These are phyloP conservation scores for Serendipita sp. DNA, from an alignment of 768 basidiomycete genomes.

Conservation along the genomic window DNA sequence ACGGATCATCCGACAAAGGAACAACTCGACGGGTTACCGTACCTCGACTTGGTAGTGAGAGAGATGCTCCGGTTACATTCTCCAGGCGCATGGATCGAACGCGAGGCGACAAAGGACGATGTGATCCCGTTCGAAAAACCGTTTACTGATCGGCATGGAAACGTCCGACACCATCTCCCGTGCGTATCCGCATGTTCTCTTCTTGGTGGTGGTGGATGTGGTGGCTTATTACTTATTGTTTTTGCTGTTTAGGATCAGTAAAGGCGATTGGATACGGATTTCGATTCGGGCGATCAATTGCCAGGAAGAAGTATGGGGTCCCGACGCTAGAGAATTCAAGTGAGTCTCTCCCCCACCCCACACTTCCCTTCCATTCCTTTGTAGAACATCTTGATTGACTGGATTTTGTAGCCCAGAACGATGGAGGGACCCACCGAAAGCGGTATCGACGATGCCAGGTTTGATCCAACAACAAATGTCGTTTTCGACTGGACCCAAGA, in stretches of 20 bases:
- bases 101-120: constrained; percentile 12
- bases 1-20: constrained; percentile 4
- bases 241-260: background rate
- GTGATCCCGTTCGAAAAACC: constrained; percentile 12
- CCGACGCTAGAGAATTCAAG: constrained; percentile 21
- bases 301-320: constrained; percentile 19
- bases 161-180: background rate
- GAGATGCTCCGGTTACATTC: constrained; percentile 14
- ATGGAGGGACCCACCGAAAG: background rate
- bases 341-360: constrained; percentile 10
- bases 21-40: constrained; percentile 10
- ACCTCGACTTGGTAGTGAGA: constrained; percentile 13
- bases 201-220: background rate
- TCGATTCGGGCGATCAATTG: constrained; percentile 18
- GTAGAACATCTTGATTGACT: background rate
- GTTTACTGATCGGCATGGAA: background rate
- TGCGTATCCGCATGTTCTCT: background rate
- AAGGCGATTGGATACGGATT: constrained; percentile 16
- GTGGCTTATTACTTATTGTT: constrained; percentile 9
- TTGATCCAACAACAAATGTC: background rate
- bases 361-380: background rate
- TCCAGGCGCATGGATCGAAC: constrained; percentile 11
- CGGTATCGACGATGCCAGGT: background rate
- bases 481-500: background rate
- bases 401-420: background rate